Evolutionary conservation across 2,329 filamentous ascomycete species (phyloP).

Genomic region (Cladophialophora carrionii): DNA sequence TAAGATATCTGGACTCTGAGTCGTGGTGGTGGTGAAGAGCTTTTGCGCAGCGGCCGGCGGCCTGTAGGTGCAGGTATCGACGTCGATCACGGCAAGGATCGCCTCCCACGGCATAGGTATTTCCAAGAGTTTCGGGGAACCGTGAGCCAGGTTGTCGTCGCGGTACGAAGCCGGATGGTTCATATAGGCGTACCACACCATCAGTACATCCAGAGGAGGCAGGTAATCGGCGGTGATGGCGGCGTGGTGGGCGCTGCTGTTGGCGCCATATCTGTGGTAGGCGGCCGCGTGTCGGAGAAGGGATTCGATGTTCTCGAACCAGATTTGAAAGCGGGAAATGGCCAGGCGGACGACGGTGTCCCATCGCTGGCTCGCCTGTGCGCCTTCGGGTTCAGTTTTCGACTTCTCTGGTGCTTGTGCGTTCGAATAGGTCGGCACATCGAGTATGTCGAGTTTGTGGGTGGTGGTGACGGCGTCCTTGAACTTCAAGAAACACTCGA

Average conservation of each 20-base stretch:
- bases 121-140: conserved; percentile 18
- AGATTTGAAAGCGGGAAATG: conserved; percentile 26
- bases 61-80: conserved; percentile 25
- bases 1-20: conserved; percentile 32
- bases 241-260: conserved; percentile 15
- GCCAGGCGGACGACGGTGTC: conserved; percentile 26
- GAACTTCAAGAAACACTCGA: conserved; percentile 33
- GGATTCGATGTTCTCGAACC: conserved; percentile 28
- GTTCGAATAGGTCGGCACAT: conserved; percentile 13
- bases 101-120: conserved; percentile 32
- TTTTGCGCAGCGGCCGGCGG: conserved; percentile 25
- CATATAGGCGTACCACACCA: conserved; percentile 36
- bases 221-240: conserved; percentile 30
- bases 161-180: conserved; percentile 21
- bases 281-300: conserved; percentile 31
- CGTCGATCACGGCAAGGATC: conserved; percentile 27
- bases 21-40: conserved; percentile 28
- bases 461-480: conserved; percentile 17
- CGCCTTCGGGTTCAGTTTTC: neutral
- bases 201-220: conserved; percentile 34
- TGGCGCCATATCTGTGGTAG: conserved; percentile 20
- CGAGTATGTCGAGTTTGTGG: conserved; percentile 14
- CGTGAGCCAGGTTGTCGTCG: conserved; percentile 7
- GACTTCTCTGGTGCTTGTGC: neutral
- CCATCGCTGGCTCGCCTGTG: conserved; percentile 25